Evolutionary conservation across 768 basidiomycete genomes (phyloP), one percentile per base, ranked within the genome.

Genomic region (Calocybe gangraenosa): DNA sequence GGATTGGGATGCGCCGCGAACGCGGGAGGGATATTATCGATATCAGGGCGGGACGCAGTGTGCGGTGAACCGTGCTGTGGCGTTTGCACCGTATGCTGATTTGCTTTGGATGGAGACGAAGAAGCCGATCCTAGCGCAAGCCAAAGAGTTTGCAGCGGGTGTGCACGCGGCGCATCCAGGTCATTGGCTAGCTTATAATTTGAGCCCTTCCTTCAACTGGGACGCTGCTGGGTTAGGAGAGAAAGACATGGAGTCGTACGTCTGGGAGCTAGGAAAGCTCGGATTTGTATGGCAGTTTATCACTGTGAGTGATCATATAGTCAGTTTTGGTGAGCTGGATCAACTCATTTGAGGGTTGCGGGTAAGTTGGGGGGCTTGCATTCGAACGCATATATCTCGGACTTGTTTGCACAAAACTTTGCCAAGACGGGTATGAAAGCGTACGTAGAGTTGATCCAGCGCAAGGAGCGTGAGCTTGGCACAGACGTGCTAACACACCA

Each of bases 211-310:
- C 39, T 92, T 92, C 74, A 92, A 92, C 56, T 92, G 90, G 88
- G 87, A 90, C 55, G 92, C 91, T 1, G 95, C 95, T 11, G 96
- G 96, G 13, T 76, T 99, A 14, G 81, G 77, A 34, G 77, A 84
- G 56, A 73, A 74, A 51, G 91, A 93, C 54, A 98, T 92, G 92
- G 76, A 89, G 64, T 68, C 75, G 31, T 98, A 79, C 62, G 79
- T 97, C 30, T 95, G 94, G 95, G 78, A 91, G 58, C 74, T 99
- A 19, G 95, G 91, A 37, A 94, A 87, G 71, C 81, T 96, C 37
- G 94, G 94, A 28, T 98, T 97, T 66, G 85, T 93, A 56, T 98
- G 94, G 93, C 94, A 98, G 65, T 98, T 99, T 73, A 96, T 97
- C 66, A 96, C 94, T 55, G 91, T 93, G 41, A 57, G 87, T 37